These are phyloP conservation scores for Davidsoniella neocaledoniae DNA, from an alignment of 2,329 filamentous ascomycete species.

Conservation along the genomic window DNA sequence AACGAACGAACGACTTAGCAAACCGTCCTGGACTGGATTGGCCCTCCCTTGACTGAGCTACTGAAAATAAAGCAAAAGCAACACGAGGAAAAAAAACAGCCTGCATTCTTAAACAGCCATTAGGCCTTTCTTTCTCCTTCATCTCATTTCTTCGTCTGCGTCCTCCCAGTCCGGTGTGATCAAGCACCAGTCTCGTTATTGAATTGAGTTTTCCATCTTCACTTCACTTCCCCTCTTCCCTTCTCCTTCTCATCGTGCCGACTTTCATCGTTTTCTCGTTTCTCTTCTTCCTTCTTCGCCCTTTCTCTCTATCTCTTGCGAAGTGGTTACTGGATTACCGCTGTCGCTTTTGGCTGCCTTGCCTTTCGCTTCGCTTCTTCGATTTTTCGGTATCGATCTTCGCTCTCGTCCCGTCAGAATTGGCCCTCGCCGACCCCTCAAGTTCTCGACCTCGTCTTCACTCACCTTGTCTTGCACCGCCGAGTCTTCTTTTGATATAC, in stretches of 20 bases:
- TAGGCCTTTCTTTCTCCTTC: slow-evolving; percentile 13
- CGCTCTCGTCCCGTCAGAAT: slow-evolving; percentile 1
- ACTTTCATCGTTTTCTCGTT: slow-evolving; percentile 16
- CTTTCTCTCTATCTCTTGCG: slow-evolving; percentile 5
- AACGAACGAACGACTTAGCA: no score
- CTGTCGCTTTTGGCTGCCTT: neutral
- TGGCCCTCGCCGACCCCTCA: neutral
- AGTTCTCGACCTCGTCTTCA: slow-evolving; percentile 15
- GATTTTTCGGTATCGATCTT: slow-evolving; percentile 12
- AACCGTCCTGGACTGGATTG: neutral
- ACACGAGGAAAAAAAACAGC: neutral
- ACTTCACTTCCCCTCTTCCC: slow-evolving; percentile 17
- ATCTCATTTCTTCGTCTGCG: slow-evolving; percentile 12
- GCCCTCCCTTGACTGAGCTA: neutral
- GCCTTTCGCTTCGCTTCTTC: slow-evolving; percentile 12
- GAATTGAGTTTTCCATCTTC: slow-evolving; percentile 15
- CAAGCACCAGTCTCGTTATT: no score
- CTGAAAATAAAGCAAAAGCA: neutral
- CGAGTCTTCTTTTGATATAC: neutral
- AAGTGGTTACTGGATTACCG: slow-evolving; percentile 10
- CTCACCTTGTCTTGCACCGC: slow-evolving; percentile 15
- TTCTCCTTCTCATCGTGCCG: slow-evolving; percentile 9
- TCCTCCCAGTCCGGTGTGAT: slow-evolving; percentile 14
- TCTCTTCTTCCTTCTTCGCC: slow-evolving; percentile 15
- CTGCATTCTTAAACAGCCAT: slow-evolving; percentile 1